phyloP scores from a whole-genome alignment of 257 asterid genomes.

The Petunia axillaris region DNA sequence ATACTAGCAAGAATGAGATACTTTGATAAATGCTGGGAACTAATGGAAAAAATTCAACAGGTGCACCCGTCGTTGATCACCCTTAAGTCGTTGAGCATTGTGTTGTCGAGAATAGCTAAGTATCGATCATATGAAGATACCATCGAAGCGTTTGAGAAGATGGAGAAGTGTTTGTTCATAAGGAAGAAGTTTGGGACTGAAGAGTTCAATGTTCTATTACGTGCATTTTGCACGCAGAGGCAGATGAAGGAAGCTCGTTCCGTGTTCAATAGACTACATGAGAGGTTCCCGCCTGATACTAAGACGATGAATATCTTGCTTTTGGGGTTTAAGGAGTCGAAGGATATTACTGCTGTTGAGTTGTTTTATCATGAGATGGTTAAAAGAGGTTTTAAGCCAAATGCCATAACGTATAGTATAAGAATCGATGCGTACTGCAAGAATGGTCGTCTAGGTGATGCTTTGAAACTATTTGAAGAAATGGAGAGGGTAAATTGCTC shows the following conservation, averaged over 20 bases:
- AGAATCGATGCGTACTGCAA: slow-evolving; percentile 83
- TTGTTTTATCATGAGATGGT: slow-evolving; percentile 91
- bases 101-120: slow-evolving; percentile 82
- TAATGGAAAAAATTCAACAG: slow-evolving; percentile 51
- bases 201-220: slow-evolving; percentile 80
- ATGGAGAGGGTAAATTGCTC: slow-evolving; percentile 56
- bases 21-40: slow-evolving; percentile 86
- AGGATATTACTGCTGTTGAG: slow-evolving; percentile 79
- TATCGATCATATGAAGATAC: slow-evolving; percentile 73
- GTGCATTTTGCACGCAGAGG: slow-evolving; percentile 85
- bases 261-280: slow-evolving; percentile 70
- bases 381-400: slow-evolving; percentile 81
- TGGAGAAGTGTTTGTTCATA: slow-evolving; percentile 61
- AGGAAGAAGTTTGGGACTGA: slow-evolving; percentile 63
- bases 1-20: slow-evolving; percentile 90
- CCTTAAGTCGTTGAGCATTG: slow-evolving; percentile 83
- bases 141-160: slow-evolving; percentile 73
- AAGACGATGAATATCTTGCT: slow-evolving; percentile 91
- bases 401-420: slow-evolving; percentile 59
- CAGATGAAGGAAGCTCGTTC: slow-evolving; percentile 89
- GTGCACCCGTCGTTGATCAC: slow-evolving; percentile 71
- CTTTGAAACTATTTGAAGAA: slow-evolving; percentile 76
- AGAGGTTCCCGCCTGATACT: slow-evolving; percentile 62
- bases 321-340: slow-evolving; percentile 89
- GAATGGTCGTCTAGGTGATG: slow-evolving; percentile 69